Evolutionary conservation across 331 rosid species (phyloP).

Genomic region (Saraca asoca): DNA sequence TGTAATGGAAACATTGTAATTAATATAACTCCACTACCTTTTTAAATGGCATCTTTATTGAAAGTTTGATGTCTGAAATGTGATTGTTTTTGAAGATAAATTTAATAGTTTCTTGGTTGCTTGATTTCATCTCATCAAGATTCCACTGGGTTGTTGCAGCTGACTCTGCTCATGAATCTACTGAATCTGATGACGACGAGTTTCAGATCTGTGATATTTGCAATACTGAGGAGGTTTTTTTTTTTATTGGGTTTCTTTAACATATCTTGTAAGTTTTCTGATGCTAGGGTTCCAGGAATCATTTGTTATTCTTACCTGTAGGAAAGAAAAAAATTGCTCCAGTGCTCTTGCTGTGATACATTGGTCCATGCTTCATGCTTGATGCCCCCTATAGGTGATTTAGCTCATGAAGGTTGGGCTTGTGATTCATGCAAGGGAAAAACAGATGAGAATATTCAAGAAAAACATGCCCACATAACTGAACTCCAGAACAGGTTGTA

Average conservation of each 20-base stretch:
- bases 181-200: slow-evolving; percentile 79
- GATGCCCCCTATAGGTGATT: slow-evolving; percentile 57
- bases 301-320: slow-evolving; percentile 38
- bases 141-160: slow-evolving; percentile 57
- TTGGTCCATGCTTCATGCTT: slow-evolving; percentile 70
- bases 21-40: too few species aligned
- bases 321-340: slow-evolving; percentile 80
- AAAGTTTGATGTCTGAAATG: not conserved
- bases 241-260: not conserved
- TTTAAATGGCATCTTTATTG: not conserved
- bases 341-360: slow-evolving; percentile 74
- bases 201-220: slow-evolving; percentile 81
- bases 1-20: too few species aligned
- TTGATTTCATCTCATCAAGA: not conserved
- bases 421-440: slow-evolving; percentile 73
- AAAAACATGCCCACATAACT: slow-evolving; percentile 55
- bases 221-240: slow-evolving; percentile 63
- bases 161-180: slow-evolving; percentile 68
- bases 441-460: slow-evolving; percentile 68
- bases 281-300: slow-evolving; percentile 17
- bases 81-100: not conserved
- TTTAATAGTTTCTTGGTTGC: not conserved
- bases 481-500: slow-evolving; percentile 66
- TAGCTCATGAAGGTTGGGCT: slow-evolving; percentile 64
- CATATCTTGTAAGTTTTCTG: slow-evolving; percentile 22